phyloP scores from a whole-genome alignment of 1,139 yeast species.

The Candida sp. region DNA sequence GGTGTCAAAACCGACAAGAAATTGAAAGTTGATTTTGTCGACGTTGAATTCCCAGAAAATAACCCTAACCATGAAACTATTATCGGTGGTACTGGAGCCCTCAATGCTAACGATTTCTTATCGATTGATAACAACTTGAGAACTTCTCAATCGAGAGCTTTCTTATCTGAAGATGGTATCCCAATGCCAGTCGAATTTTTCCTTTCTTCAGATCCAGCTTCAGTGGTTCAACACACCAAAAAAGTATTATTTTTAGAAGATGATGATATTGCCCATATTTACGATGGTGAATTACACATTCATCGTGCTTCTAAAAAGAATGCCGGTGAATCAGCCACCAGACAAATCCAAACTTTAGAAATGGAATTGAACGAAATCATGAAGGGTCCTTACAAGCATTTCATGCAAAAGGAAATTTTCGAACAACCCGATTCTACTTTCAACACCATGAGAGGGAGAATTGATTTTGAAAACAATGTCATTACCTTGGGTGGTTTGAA shows the following conservation, averaged over 20 bases:
- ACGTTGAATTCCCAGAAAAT: conserved; percentile 89
- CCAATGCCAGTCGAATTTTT: conserved; percentile 97
- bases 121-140: conserved; percentile 56
- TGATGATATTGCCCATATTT: conserved; percentile 97
- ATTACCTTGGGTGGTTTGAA: conserved; percentile 91
- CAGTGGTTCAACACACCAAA: conserved; percentile 97
- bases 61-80: conserved; percentile 15
- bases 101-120: conserved; percentile 23
- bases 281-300: conserved; percentile 97
- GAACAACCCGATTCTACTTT: conserved; percentile 99
- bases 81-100: conserved; percentile 5
- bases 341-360: conserved; percentile 96
- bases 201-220: conserved; percentile 95
- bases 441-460: conserved; percentile 99
- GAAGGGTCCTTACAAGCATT: conserved; percentile 96
- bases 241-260: conserved; percentile 96
- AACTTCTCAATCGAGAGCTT: conserved; percentile 91
- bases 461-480: conserved; percentile 77
- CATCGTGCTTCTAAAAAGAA: conserved; percentile 87
- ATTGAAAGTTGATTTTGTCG: conserved; percentile 97
- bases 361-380: conserved; percentile 96
- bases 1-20: conserved; percentile 97
- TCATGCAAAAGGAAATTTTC: conserved; percentile 98
- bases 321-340: conserved; percentile 87
- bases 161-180: conserved; percentile 84